Conservation (phyloP, 352 stramenopile genomes). For the Globisporangium yorkense region DNA sequence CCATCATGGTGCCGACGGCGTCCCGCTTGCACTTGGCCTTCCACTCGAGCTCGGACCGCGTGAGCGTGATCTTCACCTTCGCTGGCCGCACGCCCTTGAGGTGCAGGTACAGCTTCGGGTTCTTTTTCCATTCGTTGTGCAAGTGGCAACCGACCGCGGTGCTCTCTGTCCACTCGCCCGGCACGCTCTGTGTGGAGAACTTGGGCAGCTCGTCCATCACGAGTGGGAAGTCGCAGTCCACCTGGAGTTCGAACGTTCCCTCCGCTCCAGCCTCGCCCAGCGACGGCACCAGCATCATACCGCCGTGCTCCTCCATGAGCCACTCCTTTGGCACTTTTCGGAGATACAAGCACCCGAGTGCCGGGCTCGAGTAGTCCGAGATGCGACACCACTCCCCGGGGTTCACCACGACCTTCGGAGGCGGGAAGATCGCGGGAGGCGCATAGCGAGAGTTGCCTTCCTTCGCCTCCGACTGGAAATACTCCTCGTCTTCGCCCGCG, state of each 20-base stretch:
- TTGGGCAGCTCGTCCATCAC: slow-evolving; percentile 53
- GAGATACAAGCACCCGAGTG: slow-evolving; percentile 55
- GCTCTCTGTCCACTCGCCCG: slow-evolving; percentile 67
- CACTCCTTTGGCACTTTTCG: slow-evolving; percentile 62
- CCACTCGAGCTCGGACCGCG: slow-evolving; percentile 81
- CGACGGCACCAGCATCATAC: slow-evolving; percentile 69
- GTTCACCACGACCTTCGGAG: slow-evolving; percentile 64
- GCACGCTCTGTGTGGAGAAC: slow-evolving; percentile 65
- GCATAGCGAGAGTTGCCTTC: background rate
- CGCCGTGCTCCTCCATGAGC: slow-evolving; percentile 38
- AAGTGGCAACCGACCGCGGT: slow-evolving; percentile 72
- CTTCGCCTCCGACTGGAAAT: slow-evolving; percentile 12
- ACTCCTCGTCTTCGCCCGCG: slow-evolving; percentile 17
- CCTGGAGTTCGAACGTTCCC: slow-evolving; percentile 81
- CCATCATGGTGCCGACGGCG: slow-evolving; percentile 85
- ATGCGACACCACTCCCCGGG: slow-evolving; percentile 70
- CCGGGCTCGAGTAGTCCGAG: slow-evolving; percentile 48
- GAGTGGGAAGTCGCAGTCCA: slow-evolving; percentile 77
- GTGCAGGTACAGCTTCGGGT: slow-evolving; percentile 77
- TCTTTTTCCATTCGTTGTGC: slow-evolving; percentile 83
- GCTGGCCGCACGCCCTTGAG: slow-evolving; percentile 64
- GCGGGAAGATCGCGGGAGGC: slow-evolving; percentile 21
- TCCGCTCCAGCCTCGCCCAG: slow-evolving; percentile 63
- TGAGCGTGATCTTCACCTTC: slow-evolving; percentile 76
- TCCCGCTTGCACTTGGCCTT: slow-evolving; percentile 75